Conservation (phyloP, 2,329 filamentous ascomycete species). For the Chalaropsis thielavioides region DNA sequence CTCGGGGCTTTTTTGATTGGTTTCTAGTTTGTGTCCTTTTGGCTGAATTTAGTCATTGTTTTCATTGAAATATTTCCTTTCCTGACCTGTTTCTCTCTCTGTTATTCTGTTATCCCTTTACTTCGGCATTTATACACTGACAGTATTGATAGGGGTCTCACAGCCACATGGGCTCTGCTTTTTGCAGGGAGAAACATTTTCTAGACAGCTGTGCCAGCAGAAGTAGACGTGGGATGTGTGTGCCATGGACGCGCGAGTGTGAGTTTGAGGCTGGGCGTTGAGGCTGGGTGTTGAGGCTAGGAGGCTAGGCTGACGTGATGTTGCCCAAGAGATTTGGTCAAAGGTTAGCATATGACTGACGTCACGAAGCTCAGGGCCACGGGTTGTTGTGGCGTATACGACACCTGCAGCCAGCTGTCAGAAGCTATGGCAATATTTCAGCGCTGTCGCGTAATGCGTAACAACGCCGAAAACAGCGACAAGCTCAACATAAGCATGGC, state of each 20-base stretch:
- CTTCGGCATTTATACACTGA: neutral
- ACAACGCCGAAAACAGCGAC: neutral
- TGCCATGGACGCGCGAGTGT: neutral
- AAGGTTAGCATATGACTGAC: neutral
- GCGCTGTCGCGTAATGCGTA: neutral
- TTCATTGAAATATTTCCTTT: neutral
- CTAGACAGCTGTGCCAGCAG: neutral
- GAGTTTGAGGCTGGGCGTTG: neutral
- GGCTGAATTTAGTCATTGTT: neutral
- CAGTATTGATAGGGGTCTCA: neutral
- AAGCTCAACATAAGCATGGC: neutral
- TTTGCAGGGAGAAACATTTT: constrained; percentile 5
- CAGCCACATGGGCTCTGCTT: constrained; percentile 1
- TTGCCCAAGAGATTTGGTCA: too few species aligned
- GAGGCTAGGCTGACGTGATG: neutral
- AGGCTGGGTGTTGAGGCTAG: neutral
- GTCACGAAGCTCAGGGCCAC: neutral
- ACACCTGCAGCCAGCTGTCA: neutral
- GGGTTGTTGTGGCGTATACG: neutral
- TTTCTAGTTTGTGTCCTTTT: neutral
- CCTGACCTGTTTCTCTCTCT: neutral
- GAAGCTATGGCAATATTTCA: neutral
- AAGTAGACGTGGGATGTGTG: neutral
- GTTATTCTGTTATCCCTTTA: neutral
- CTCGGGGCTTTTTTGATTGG: neutral